Percentiles rank a stretch among this genome's conserved stretches.
These are phyloP conservation scores for Fusarium udum DNA, from an alignment of 2,329 filamentous ascomycete species.

Conservation along the genomic window DNA sequence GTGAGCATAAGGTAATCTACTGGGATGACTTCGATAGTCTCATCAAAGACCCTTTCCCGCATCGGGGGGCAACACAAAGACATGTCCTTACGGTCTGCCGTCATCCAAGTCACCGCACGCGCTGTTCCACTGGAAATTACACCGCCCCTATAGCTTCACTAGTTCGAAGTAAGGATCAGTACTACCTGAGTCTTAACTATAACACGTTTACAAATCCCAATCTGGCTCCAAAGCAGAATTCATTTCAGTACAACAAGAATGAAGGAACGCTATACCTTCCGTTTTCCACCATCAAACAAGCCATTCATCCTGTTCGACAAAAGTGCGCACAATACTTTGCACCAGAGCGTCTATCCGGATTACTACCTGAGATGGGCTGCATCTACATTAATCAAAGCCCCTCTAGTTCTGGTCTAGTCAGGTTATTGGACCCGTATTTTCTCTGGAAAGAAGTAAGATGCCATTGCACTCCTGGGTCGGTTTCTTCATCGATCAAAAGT, in stretches of 20 bases:
- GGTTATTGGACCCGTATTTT: background rate
- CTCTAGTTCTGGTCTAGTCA: background rate
- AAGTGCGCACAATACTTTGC: background rate
- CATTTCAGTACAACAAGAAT: rapidly evolving
- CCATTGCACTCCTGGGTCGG: background rate
- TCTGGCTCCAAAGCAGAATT: background rate
- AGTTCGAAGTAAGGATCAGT: background rate
- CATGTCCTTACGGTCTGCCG: background rate
- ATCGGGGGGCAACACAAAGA: background rate
- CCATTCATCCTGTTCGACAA: background rate
- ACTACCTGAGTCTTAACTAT: background rate
- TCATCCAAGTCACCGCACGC: background rate
- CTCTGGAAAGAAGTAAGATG: rapidly evolving
- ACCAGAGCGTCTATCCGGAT: background rate
- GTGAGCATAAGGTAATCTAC: background rate
- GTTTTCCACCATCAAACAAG: background rate
- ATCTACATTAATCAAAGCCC: background rate
- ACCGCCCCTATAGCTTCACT: background rate
- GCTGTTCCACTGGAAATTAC: background rate
- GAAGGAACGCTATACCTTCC: background rate
- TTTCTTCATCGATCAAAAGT: background rate
- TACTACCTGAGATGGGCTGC: background rate
- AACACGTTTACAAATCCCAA: background rate
- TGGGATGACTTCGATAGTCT: background rate
- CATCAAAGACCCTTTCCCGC: background rate